Conservation (phyloP, 306 rosid species). For the Prunus mume region DNA sequence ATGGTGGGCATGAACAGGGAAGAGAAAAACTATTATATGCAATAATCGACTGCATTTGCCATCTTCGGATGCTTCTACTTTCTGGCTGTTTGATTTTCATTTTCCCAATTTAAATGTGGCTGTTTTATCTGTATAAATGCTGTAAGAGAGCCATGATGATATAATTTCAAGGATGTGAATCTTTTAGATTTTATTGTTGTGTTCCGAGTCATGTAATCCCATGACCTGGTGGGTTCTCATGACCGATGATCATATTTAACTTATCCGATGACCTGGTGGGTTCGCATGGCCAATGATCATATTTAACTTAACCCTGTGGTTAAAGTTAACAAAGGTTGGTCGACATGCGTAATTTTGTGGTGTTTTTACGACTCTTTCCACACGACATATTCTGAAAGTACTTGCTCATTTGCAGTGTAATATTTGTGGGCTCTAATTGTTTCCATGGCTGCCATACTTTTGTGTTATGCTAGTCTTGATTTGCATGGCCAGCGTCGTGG, state of each 20-base stretch:
- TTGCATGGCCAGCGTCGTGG: no score
- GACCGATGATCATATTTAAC: no score
- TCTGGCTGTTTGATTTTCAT: not conserved
- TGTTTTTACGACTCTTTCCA: no score
- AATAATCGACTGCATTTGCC: not conserved
- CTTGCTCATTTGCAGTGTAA: no score
- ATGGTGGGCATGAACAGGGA: not conserved
- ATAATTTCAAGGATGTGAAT: not conserved
- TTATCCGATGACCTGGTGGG: not conserved
- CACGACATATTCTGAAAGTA: no score
- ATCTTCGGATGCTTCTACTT: not conserved
- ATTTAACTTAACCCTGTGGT: no score
- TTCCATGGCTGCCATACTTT: no score
- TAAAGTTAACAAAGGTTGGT: no score
- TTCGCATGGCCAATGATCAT: not conserved
- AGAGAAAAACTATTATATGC: not conserved
- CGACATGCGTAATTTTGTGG: no score
- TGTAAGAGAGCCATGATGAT: not conserved
- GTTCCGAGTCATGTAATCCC: not conserved
- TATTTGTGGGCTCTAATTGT: no score
- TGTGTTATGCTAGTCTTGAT: no score
- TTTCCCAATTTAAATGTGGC: no score
- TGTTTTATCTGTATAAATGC: not conserved
- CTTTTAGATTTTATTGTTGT: not conserved
- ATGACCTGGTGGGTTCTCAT: not conserved